Evolutionary conservation across 441 rosid species (phyloP), one percentile per base, ranked within the genome.

Genomic region (Rhodomyrtus psidioides): DNA sequence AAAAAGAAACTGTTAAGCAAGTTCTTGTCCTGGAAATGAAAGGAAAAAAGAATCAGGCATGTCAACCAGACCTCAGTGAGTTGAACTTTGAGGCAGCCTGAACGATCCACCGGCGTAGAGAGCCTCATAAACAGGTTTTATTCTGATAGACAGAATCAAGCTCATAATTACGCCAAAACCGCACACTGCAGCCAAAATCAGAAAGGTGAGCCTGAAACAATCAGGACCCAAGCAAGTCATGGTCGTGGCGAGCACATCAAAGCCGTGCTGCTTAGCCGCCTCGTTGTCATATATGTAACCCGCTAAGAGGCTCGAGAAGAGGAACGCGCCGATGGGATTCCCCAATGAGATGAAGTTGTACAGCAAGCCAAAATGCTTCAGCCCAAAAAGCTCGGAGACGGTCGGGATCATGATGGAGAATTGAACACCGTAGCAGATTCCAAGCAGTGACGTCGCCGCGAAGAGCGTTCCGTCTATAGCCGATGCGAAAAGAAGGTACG

Each of bases 351-450:
- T 87, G 89, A 92, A 91, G 88, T 87, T 91, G 87, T 81, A 89
- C 82, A 92, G 57, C 62, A 90, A 9, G 5, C 94, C 92, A 49
- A 92, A 91, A 83, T 89, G 93, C 86, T 90, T 89, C 83, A 92
- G 87, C 39, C 92, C 92, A 7, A 92, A 92, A 53, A 91, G 92
- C 92, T 92, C 94, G 2, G 94, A 92, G 81, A 90, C 92, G 2
- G 92, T 92, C 5, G 92, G 92, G 79, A 92, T 85, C 94, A 92
- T 92, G 76, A 91, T 53, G 30, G 92, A 88, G 86, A 90, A 89
- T 44, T 92, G 93, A 55, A 90, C 92, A 15, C 94, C 94, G 7
- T 86, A 92, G 88, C 92, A 92, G 84, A 90, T 84, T n/a, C 94
- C 94, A 12, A 92, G 91, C 27, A 90, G 83, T 53, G 91, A 90